These are phyloP conservation scores for Nitzschia sp. DNA, from an alignment of 108 stramenopile genomes.

Conservation along the genomic window DNA sequence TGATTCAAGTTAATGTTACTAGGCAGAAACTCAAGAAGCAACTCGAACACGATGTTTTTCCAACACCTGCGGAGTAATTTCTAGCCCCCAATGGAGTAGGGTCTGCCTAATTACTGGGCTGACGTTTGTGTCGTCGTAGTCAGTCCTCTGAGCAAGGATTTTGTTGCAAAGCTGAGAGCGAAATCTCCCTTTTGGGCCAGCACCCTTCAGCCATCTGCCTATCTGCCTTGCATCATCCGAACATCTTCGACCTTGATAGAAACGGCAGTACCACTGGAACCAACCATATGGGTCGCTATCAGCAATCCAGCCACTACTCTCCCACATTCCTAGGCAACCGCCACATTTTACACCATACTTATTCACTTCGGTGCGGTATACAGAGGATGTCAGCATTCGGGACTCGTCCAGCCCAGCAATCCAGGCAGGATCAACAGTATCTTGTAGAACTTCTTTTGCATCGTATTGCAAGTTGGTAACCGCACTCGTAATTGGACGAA, in stretches of 20 bases:
- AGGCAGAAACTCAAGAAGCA: too few relatives aligned
- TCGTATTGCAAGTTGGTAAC: constrained; percentile 81
- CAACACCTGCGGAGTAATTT: constrained; percentile 77
- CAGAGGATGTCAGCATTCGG: constrained; percentile 60
- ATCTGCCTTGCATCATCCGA: constrained; percentile 88
- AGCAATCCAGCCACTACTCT: constrained; percentile 85
- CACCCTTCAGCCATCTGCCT: constrained; percentile 73
- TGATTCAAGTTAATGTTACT: too few relatives aligned
- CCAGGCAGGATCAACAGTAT: constrained; percentile 68
- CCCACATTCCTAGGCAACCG: constrained; percentile 93
- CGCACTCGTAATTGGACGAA: constrained; percentile 82
- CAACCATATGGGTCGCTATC: constrained; percentile 93
- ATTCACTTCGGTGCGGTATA: constrained; percentile 72
- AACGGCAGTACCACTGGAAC: constrained; percentile 99
- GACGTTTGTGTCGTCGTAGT: constrained; percentile 56
- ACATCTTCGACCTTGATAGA: constrained; percentile 87
- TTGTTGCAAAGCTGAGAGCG: constrained; percentile 92
- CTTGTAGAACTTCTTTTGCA: constrained; percentile 61
- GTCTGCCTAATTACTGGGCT: constrained; percentile 96
- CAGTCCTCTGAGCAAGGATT: constrained; percentile 59
- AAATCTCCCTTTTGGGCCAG: constrained; percentile 89
- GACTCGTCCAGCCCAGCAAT: constrained; percentile 59
- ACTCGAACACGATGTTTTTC: constrained; percentile 40
- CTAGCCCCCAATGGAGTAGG: constrained; percentile 94
- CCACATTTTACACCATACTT: constrained; percentile 93